phyloP scores from a whole-genome alignment of 257 asterid species.

The Plantago ovata region DNA sequence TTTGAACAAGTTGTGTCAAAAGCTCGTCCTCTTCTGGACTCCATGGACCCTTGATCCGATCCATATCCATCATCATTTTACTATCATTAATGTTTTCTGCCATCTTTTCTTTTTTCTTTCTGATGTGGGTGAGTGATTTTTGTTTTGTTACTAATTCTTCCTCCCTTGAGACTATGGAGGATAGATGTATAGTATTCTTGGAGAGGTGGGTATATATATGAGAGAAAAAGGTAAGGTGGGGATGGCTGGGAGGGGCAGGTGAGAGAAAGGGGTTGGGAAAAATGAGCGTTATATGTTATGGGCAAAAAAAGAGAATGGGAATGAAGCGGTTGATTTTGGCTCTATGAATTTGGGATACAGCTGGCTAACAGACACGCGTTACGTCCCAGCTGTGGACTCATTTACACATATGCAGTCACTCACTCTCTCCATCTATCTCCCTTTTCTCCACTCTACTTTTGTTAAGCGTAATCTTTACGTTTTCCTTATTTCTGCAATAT shows the following conservation, averaged over 20 bases:
- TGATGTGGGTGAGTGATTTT: background rate
- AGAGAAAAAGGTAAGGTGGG: constrained; percentile 9
- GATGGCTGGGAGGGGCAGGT: constrained; percentile 8
- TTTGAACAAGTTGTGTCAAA: constrained; percentile 26
- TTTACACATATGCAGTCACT: constrained; percentile 30
- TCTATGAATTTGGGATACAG: constrained; percentile 53
- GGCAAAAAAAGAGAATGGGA: constrained; percentile 23
- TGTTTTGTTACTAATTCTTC: background rate
- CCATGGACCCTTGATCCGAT: constrained; percentile 50
- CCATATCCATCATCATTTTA: background rate
- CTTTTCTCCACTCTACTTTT: background rate
- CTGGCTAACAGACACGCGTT: constrained; percentile 92
- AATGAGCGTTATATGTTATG: constrained; percentile 53
- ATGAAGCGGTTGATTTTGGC: constrained; percentile 46
- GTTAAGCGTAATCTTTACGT: constrained; percentile 30
- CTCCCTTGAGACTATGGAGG: background rate
- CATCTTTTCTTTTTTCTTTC: constrained; percentile 7
- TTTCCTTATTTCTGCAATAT: background rate
- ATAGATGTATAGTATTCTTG: background rate
- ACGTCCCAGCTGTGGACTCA: constrained; percentile 31
- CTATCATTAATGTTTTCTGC: constrained; percentile 9
- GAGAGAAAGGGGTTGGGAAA: constrained; percentile 9
- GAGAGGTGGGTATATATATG: constrained; percentile 8
- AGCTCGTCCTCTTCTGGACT: constrained; percentile 45
- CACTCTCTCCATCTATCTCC: constrained; percentile 2